A percentile compares a stretch with the other conserved stretches of the same genome.
Conservation (phyloP, 768 basidiomycete species). For the Mycena albidolilacea region DNA sequence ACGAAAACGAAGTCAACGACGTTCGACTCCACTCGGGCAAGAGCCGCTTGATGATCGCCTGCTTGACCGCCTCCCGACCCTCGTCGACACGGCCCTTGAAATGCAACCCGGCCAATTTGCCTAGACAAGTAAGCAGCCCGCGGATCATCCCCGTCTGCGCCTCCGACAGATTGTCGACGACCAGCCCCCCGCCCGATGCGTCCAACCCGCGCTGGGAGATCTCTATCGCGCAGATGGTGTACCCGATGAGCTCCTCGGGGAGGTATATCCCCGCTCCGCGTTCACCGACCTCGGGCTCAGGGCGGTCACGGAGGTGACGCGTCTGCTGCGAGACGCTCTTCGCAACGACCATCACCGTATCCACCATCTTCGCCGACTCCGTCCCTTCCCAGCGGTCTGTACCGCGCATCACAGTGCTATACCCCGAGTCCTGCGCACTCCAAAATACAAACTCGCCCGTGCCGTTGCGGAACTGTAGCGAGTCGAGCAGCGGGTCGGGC, state of each 20-base stretch:
- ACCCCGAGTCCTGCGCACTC: slow-evolving; percentile 86
- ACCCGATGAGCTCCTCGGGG: slow-evolving; percentile 92
- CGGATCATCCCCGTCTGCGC: slow-evolving; percentile 83
- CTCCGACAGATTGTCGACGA: slow-evolving; percentile 86
- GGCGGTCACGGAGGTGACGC: slow-evolving; percentile 83
- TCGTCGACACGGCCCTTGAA: slow-evolving; percentile 82
- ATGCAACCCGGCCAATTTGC: slow-evolving; percentile 74
- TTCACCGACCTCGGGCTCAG: slow-evolving; percentile 79
- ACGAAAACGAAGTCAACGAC: slow-evolving; percentile 85
- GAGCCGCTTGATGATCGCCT: slow-evolving; percentile 90
- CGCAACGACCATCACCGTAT: slow-evolving; percentile 85
- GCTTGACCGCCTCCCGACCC: slow-evolving; percentile 82
- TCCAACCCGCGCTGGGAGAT: slow-evolving; percentile 81
- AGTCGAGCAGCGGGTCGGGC: slow-evolving; percentile 79
- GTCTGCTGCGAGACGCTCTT: slow-evolving; percentile 90
- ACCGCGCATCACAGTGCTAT: slow-evolving; percentile 68
- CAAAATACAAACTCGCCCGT: slow-evolving; percentile 93
- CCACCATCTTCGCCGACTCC: slow-evolving; percentile 85
- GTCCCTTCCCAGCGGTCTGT: slow-evolving; percentile 66
- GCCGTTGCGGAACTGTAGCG: slow-evolving; percentile 82
- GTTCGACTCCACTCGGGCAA: slow-evolving; percentile 94
- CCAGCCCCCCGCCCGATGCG: slow-evolving; percentile 56
- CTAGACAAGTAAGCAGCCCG: slow-evolving; percentile 79
- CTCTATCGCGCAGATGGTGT: slow-evolving; percentile 89
- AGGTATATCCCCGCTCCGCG: slow-evolving; percentile 91